These are phyloP conservation scores for Moesziomyces sp. DNA, from an alignment of 1,284 basidiomycete species.

Conservation along the genomic window DNA sequence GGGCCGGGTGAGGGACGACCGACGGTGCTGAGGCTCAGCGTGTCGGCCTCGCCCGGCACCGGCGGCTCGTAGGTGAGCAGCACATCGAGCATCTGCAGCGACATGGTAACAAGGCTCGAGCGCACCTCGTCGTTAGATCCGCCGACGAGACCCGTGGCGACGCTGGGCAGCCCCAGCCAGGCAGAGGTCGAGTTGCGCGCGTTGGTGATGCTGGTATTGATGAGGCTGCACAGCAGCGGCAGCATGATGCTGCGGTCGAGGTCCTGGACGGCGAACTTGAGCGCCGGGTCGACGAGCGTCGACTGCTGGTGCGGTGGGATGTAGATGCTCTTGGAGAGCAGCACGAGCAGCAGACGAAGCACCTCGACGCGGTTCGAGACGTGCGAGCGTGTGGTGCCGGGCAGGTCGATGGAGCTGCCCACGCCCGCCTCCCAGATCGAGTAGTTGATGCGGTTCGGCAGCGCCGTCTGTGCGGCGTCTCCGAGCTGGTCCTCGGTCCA, in stretches of 20 bases:
- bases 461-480: conserved; percentile 1
- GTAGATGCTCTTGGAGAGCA: conserved; percentile 64
- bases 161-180: conserved; percentile 38
- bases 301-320: conserved; percentile 39
- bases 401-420: conserved; percentile 58
- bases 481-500: conserved; percentile 62
- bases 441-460: conserved; percentile 26
- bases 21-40: conserved; percentile 34
- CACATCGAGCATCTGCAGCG: conserved; percentile 57
- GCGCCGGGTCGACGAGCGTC: conserved; percentile 30
- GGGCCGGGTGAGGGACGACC: conserved; percentile 26
- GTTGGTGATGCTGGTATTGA: conserved; percentile 59
- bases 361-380: conserved; percentile 57
- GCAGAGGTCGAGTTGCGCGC: conserved; percentile 34
- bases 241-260: conserved; percentile 55
- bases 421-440: conserved; percentile 66
- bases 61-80: conserved; percentile 56
- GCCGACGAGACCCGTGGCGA: conserved; percentile 22
- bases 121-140: conserved; percentile 47
- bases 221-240: conserved; percentile 61
- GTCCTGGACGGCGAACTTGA: conserved; percentile 42
- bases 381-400: conserved; percentile 45
- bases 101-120: conserved; percentile 39
- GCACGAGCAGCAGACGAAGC: conserved; percentile 57
- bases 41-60: conserved; percentile 25